Conservation (phyloP, 148 eudicot species). For the Amaranthus hypochondriacus region DNA sequence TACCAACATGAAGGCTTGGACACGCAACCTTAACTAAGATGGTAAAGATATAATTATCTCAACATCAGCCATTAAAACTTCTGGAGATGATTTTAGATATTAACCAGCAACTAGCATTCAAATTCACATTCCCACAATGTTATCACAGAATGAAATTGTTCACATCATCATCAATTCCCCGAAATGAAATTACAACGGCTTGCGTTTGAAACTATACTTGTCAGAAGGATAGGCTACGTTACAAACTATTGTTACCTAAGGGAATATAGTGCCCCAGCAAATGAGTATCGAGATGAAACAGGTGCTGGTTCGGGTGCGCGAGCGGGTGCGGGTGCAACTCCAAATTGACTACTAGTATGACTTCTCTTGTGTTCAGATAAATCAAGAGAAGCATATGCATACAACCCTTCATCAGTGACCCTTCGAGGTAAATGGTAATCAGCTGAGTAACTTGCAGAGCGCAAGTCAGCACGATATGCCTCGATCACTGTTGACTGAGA, state of each 20-base stretch:
- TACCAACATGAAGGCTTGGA: background rate
- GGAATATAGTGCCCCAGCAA: constrained; percentile 40
- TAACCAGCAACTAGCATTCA: background rate
- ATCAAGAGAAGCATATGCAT: constrained; percentile 30
- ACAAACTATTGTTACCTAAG: constrained; percentile 10
- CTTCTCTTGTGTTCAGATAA: constrained; percentile 26
- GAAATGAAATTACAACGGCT: background rate
- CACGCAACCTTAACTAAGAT: background rate
- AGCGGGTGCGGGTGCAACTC: constrained; percentile 28
- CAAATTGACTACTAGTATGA: constrained; percentile 24
- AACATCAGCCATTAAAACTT: background rate
- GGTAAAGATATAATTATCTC: background rate
- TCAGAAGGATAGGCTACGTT: background rate
- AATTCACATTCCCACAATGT: background rate
- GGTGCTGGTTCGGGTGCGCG: constrained; percentile 33
- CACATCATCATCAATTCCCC: background rate
- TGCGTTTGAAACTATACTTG: background rate
- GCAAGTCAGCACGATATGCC: constrained; percentile 21
- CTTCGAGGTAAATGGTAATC: constrained; percentile 26
- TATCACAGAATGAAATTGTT: too few species aligned
- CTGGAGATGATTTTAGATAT: background rate
- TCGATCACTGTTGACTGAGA: constrained; percentile 23
- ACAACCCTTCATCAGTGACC: constrained; percentile 24
- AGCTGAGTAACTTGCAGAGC: constrained; percentile 4
- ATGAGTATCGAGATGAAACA: constrained; percentile 63